A percentile compares a stretch with the other conserved stretches of the same genome.
These are phyloP conservation scores for Talaromyces rugulosus DNA, from an alignment of 2,329 filamentous ascomycete species.

Conservation along the genomic window DNA sequence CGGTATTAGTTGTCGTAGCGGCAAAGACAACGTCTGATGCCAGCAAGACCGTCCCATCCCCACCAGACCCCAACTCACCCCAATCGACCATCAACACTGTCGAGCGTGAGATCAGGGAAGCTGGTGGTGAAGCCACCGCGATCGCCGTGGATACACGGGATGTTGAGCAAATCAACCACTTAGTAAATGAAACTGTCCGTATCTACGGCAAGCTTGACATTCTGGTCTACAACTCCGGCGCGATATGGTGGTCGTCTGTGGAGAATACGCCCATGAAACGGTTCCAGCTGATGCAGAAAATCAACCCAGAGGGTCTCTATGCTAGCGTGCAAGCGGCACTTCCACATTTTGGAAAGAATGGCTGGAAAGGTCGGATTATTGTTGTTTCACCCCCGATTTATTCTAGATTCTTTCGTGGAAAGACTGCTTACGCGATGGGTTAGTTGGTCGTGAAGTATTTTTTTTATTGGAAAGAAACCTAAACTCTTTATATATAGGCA, in stretches of 20 bases:
- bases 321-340: slow-evolving; percentile 64
- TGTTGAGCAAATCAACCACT: slow-evolving; percentile 54
- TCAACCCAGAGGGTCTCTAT: slow-evolving; percentile 74
- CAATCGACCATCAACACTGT: slow-evolving; percentile 78
- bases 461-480: background rate
- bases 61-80: slow-evolving; percentile 70
- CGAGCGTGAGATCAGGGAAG: slow-evolving; percentile 64
- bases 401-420: slow-evolving; percentile 77
- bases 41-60: slow-evolving; percentile 54
- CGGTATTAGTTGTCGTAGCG: slow-evolving; percentile 62
- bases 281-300: slow-evolving; percentile 73
- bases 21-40: slow-evolving; percentile 71
- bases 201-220: slow-evolving; percentile 65
- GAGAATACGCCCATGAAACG: slow-evolving; percentile 68
- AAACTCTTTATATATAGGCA: slow-evolving; percentile 42
- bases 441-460: slow-evolving; percentile 13
- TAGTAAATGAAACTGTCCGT: slow-evolving; percentile 58
- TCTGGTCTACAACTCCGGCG: slow-evolving; percentile 77
- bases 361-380: slow-evolving; percentile 61
- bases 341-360: slow-evolving; percentile 58
- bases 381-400: slow-evolving; percentile 84
- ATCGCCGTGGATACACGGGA: slow-evolving; percentile 68
- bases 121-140: slow-evolving; percentile 61
- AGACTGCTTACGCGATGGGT: slow-evolving; percentile 74
- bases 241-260: slow-evolving; percentile 79